Evolutionary conservation across 495 filamentous ascomycete species (phyloP).

Genomic region (Chaetomium fimeti): DNA sequence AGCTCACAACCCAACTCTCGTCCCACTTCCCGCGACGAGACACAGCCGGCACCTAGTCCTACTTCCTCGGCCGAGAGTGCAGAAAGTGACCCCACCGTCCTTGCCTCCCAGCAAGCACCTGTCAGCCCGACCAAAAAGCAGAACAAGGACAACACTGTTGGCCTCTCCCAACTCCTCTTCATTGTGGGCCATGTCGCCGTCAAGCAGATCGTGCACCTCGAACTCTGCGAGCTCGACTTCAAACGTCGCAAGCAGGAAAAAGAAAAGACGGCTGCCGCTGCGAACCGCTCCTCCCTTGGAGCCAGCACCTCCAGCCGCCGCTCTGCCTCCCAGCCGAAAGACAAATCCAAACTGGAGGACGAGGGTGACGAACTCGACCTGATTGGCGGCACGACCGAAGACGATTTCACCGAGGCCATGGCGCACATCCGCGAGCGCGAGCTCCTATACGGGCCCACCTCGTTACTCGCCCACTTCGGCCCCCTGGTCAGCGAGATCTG

Average conservation of each 20-base stretch:
- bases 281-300: conserved; percentile 29
- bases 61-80: conserved; percentile 30
- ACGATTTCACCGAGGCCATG: conserved; percentile 98
- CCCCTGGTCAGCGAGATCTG: conserved; percentile 90
- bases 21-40: conserved; percentile 45
- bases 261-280: conserved; percentile 64
- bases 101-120: conserved; percentile 32
- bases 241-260: conserved; percentile 93
- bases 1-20: conserved; percentile 31
- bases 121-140: conserved; percentile 43
- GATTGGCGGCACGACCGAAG: conserved; percentile 95
- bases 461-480: conserved; percentile 84
- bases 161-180: conserved; percentile 87
- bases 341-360: conserved; percentile 47
- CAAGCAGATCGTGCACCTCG: conserved; percentile 99
- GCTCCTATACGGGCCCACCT: conserved; percentile 81
- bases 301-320: conserved; percentile 37
- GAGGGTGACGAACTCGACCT: conserved; percentile 86
- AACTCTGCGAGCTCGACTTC: conserved; percentile 94
- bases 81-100: conserved; percentile 31
- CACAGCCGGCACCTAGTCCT: conserved; percentile 31
- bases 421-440: conserved; percentile 91
- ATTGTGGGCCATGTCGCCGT: conserved; percentile 95
- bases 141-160: conserved; percentile 63
- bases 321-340: conserved; percentile 25